Conservation (phyloP, 2,329 filamentous ascomycete genomes). For the Fusarium heterosporum region DNA sequence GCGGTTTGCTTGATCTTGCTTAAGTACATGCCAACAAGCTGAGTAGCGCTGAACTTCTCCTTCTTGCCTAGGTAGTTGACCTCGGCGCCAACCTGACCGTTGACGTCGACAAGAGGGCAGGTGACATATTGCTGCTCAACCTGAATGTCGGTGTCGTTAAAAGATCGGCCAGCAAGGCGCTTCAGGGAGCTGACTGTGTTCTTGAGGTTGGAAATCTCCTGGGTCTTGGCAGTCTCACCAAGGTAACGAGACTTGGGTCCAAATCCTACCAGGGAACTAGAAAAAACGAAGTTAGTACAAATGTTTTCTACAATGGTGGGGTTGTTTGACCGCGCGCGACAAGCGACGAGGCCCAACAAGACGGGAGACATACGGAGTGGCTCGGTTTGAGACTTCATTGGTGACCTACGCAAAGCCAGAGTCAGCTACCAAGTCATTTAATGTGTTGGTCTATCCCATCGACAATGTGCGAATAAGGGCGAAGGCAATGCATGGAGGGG, state of each 20-base stretch:
- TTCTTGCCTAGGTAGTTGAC: conserved; percentile 94
- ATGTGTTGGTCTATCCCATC: conserved; percentile 14
- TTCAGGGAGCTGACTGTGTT: conserved; percentile 96
- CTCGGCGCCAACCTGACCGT: conserved; percentile 95
- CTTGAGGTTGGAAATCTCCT: conserved; percentile 99
- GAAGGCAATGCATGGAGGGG: conserved; percentile 18
- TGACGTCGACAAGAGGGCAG: conserved; percentile 85
- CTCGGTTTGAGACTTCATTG: conserved; percentile 99
- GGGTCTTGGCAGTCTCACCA: conserved; percentile 95
- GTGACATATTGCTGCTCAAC: conserved; percentile 93
- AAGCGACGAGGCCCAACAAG: conserved; percentile 20
- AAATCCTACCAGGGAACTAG: conserved; percentile 92
- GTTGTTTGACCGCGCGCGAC: conserved; percentile 18
- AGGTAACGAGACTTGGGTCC: conserved; percentile 93
- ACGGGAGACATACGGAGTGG: conserved; percentile 83
- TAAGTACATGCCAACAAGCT: conserved; percentile 94
- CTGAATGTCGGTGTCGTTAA: conserved; percentile 91
- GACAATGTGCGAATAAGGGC: background rate
- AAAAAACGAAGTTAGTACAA: conserved; percentile 41
- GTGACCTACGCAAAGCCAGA: conserved; percentile 74
- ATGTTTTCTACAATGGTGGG: conserved; percentile 34
- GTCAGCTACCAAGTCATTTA: conserved; percentile 20
- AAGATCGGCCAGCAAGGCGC: conserved; percentile 86
- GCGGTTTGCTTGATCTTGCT: conserved; percentile 94
- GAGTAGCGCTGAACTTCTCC: conserved; percentile 92